A percentile compares a stretch with the other conserved stretches of the same genome.
phyloP scores from a whole-genome alignment of 1,139 yeast species.

The Yamadazyma blattariae region DNA sequence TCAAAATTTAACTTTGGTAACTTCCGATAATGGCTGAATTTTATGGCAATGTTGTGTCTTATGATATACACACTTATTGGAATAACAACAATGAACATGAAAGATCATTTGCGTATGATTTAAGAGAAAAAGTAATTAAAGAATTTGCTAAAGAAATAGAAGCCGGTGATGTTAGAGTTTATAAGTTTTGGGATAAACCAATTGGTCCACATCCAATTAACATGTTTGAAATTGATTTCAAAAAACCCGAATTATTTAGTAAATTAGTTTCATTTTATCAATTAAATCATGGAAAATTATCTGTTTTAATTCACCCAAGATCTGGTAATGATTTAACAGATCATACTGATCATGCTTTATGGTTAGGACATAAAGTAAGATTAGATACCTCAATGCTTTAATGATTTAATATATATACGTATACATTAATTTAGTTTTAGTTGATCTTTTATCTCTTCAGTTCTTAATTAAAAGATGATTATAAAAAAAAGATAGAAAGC shows the following conservation, averaged over 20 bases:
- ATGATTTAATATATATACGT: too few relatives aligned
- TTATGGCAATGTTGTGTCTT: conserved; percentile 35
- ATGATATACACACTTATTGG: conserved; percentile 59
- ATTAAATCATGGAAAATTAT: conserved; percentile 47
- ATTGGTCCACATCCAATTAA: conserved; percentile 57
- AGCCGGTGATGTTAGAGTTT: conserved; percentile 40
- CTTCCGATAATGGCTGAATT: conserved; percentile 15
- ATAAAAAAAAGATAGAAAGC: too few relatives aligned
- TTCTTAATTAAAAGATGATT: too few relatives aligned
- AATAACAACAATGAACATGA: conserved; percentile 35
- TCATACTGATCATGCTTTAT: conserved; percentile 51
- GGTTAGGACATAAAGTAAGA: conserved; percentile 46
- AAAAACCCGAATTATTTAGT: conserved; percentile 27
- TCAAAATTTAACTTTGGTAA: too few relatives aligned
- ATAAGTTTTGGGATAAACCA: conserved; percentile 47
- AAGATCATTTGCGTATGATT: conserved; percentile 30
- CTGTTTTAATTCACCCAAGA: conserved; percentile 55
- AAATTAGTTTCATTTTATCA: conserved; percentile 40
- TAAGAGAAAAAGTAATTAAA: conserved; percentile 37
- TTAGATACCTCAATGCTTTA: conserved; percentile 13
- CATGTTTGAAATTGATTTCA: conserved; percentile 44
- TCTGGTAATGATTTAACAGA: conserved; percentile 42
- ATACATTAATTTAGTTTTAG: too few relatives aligned
- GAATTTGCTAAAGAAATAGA: conserved; percentile 48
- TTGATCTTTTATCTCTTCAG: too few relatives aligned